Base-by-base conservation (phyloP, 148 eudicot genomes). In the Camellia japonica region DNA sequence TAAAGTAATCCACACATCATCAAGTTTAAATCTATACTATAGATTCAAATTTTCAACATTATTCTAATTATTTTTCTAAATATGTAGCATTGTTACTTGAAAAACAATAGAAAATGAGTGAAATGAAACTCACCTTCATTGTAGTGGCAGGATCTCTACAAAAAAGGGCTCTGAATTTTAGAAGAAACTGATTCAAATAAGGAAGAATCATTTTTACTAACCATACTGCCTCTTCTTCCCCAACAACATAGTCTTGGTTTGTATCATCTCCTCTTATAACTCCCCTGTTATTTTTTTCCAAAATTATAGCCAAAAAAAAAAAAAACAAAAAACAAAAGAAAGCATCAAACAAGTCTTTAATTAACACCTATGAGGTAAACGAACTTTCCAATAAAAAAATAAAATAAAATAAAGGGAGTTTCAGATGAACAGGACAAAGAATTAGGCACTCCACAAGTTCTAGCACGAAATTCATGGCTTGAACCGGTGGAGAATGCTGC, bases 181-280 rank as follows among this genome's bases (percentile, higher is more conserved):
- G 46, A n/a, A 92, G 88, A 69, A 83, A 87, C 78, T 92, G 94
- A 83, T 92, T 92, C 44, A 92, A 15, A 23, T 23, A 23, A 23
- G 23, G 23, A 23, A 23, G 23, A 23, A 23, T 23, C 23, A 23
- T 23, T 23, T 89, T 88, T 52, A 89, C 20, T 20, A 89, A 47
- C 92, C 97, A 90, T 49, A 89, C 76, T 74, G 92, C 94, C 74
- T 92, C 97, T 79, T 90, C 93, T 81, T 92, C 94, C 46, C 97
- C 94, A 71, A 89, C 65, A 62, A 87, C 83, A 79, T 77, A 71
- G 2, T 76, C 82, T 38, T 87, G 83, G 65, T 78, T 73, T 74
- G 79, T 64, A 67, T 79, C 78, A 73, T 73, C 73, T 62, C 19
- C 58, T 72, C 83, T 80, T 59, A 58, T 49, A 41, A 75, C 68